These are phyloP conservation scores for Phtheirospermum japonicum DNA, from an alignment of 257 asterid species.

Conservation along the genomic window DNA sequence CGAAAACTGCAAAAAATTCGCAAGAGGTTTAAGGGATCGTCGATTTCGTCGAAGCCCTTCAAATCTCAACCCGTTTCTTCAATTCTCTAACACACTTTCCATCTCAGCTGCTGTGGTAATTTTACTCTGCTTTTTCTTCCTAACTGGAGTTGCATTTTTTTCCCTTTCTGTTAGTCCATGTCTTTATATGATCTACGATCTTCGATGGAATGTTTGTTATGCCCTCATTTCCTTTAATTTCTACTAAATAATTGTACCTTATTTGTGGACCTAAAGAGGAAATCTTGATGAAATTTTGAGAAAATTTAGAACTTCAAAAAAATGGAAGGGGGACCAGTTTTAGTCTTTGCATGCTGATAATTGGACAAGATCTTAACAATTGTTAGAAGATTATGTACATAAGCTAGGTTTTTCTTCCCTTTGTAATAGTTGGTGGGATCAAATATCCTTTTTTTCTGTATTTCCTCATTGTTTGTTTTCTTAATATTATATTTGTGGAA, in stretches of 20 bases:
- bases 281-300: background rate
- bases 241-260: background rate
- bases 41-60: constrained; percentile 16
- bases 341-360: constrained; percentile 19
- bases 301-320: background rate
- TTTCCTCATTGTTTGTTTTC: background rate
- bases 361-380: background rate
- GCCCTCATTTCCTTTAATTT: background rate
- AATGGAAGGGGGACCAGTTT: background rate
- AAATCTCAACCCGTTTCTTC: background rate
- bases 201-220: background rate
- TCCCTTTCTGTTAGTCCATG: too few relatives aligned
- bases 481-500: too few relatives aligned
- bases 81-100: background rate
- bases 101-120: constrained; percentile 4
- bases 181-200: background rate
- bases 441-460: background rate
- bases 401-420: background rate
- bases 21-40: background rate
- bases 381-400: background rate
- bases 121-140: background rate
- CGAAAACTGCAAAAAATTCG: background rate
- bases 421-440: background rate
- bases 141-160: too few relatives aligned
- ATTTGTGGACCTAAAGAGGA: background rate